phyloP scores from a whole-genome alignment of 2,329 filamentous ascomycete genomes.

The Pestalotiopsis sp. region DNA sequence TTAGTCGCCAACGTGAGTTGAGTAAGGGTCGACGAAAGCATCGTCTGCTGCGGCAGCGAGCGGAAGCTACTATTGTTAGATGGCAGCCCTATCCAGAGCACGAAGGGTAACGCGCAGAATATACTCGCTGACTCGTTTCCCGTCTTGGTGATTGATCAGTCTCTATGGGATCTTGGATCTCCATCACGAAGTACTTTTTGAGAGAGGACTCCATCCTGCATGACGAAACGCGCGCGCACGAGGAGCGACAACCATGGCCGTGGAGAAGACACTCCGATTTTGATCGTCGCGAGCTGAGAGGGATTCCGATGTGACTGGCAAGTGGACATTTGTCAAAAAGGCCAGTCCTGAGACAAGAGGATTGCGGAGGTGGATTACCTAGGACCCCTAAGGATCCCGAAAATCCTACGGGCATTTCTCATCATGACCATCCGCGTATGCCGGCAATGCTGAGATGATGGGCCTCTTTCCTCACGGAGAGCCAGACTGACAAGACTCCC shows the following conservation, averaged over 20 bases:
- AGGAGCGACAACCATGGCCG: background rate
- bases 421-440: background rate
- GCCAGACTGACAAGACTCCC: background rate
- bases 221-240: background rate
- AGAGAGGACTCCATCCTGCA: background rate
- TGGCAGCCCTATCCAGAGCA: background rate
- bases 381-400: background rate
- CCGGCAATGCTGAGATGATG: background rate
- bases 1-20: background rate
- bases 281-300: background rate
- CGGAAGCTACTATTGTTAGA: slow-evolving; percentile 5
- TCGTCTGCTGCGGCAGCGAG: background rate
- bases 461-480: background rate
- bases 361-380: background rate
- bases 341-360: background rate
- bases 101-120: no score
- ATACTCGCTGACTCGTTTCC: no score
- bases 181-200: background rate
- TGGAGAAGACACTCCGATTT: background rate
- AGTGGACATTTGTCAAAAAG: background rate
- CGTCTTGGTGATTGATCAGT: no score
- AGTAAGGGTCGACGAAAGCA: background rate
- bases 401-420: background rate
- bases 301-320: background rate
- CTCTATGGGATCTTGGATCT: background rate